Conservation (phyloP, 495 filamentous ascomycete species). For the Penicillium chermesinum region DNA sequence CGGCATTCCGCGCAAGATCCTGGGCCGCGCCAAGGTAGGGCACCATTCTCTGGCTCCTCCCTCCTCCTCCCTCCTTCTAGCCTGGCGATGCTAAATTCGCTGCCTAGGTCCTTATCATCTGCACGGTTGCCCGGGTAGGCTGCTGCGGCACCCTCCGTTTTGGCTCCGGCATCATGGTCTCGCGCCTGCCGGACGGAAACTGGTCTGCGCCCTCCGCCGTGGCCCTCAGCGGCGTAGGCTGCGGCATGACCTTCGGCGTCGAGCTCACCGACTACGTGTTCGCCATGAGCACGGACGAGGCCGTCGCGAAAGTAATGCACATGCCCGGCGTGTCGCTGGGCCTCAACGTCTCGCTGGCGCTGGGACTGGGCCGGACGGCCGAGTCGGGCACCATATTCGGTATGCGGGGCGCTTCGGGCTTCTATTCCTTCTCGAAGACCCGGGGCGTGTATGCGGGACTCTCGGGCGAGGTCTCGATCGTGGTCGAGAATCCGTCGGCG, state of each 20-base stretch:
- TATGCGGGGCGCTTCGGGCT: constrained; percentile 69
- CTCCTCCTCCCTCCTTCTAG: no score
- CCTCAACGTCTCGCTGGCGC: constrained; percentile 87
- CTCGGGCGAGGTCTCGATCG: constrained; percentile 76
- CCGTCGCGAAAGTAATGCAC: constrained; percentile 87
- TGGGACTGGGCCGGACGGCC: constrained; percentile 85
- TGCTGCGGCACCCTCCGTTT: constrained; percentile 85
- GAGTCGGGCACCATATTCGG: constrained; percentile 84
- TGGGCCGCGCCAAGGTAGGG: constrained; percentile 14
- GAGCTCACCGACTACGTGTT: constrained; percentile 97
- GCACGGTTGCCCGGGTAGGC: constrained; percentile 86
- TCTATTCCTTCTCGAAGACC: constrained; percentile 93
- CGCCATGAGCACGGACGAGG: constrained; percentile 81
- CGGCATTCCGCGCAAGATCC: constrained; percentile 14
- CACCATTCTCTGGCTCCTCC: neutral
- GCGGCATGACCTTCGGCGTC: constrained; percentile 89
- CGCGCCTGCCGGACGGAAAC: constrained; percentile 76
- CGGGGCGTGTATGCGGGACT: constrained; percentile 91
- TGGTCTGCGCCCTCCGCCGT: constrained; percentile 95
- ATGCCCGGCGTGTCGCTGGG: constrained; percentile 78
- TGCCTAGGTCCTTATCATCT: constrained; percentile 7
- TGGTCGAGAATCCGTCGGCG: constrained; percentile 82
- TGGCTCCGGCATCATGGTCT: constrained; percentile 86
- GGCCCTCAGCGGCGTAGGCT: constrained; percentile 73
- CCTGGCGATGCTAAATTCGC: no score